Percentiles rank a stretch among this genome's conserved stretches.
phyloP scores from a whole-genome alignment of 352 stramenopile genomes.

The Phytopythium vexans region DNA sequence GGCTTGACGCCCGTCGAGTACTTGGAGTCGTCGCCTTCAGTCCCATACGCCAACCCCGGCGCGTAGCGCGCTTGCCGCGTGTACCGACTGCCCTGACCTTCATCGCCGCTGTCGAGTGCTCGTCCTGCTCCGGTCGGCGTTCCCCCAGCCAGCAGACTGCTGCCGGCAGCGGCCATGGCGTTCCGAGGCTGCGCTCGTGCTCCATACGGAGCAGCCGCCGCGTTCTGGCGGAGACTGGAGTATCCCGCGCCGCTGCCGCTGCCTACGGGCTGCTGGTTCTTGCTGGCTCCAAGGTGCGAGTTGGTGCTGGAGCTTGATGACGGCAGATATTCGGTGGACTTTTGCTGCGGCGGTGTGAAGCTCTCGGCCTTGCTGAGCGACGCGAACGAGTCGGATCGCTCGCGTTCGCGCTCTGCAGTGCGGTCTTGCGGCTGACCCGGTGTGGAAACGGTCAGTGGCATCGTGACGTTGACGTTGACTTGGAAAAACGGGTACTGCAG shows the following conservation, averaged over 20 bases:
- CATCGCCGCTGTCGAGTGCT: constrained; percentile 42
- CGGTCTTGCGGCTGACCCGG: constrained; percentile 52
- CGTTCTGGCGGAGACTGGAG: constrained; percentile 36
- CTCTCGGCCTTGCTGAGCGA: constrained; percentile 29
- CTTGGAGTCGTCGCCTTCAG: constrained; percentile 50
- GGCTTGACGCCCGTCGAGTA: constrained; percentile 54
- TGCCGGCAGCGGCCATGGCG: constrained; percentile 64
- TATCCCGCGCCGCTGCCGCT: constrained; percentile 28
- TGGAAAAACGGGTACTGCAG: constrained; percentile 96
- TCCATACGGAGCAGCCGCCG: constrained; percentile 22
- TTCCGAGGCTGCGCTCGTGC: constrained; percentile 57
- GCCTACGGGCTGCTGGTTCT: constrained; percentile 46
- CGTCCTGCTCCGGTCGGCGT: constrained; percentile 46
- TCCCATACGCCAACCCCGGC: constrained; percentile 49
- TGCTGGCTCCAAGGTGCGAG: constrained; percentile 34
- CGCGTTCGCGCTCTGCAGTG: constrained; percentile 13
- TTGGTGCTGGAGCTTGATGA: constrained; percentile 41
- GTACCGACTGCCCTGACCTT: constrained; percentile 67
- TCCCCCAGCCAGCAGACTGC: constrained; percentile 54
- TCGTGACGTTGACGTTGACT: constrained; percentile 74
- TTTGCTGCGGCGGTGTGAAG: constrained; percentile 67
- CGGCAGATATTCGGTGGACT: constrained; percentile 31
- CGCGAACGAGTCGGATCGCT: constrained; percentile 23
- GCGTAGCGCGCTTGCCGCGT: constrained; percentile 76
- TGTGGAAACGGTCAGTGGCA: constrained; percentile 69